phyloP scores from a whole-genome alignment of 768 basidiomycete species.

The Vararia minispora region DNA sequence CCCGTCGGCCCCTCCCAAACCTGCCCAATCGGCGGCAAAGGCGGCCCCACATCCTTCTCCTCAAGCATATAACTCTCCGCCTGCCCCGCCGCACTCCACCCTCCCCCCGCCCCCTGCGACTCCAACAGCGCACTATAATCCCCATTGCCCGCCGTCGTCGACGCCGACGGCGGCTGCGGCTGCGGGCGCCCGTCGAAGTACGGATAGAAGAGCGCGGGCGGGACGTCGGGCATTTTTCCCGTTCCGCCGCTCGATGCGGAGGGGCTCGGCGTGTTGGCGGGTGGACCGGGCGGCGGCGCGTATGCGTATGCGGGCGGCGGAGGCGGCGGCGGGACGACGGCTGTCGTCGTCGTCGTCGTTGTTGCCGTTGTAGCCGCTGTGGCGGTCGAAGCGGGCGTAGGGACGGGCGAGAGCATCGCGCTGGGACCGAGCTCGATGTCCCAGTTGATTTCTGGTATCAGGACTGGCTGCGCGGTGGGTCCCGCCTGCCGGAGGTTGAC shows the following conservation, averaged over 20 bases:
- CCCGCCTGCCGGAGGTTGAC: conserved; percentile 57
- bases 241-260: conserved; percentile 10
- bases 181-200: conserved; percentile 52
- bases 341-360: conserved; percentile 8
- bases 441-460: conserved; percentile 35
- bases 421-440: conserved; percentile 26
- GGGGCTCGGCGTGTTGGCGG: not conserved
- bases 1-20: too few relatives aligned
- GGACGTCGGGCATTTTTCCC: conserved; percentile 55
- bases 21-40: too few relatives aligned
- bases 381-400: conserved; percentile 1
- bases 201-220: conserved; percentile 63
- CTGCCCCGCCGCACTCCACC: conserved; percentile 43
- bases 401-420: conserved; percentile 7
- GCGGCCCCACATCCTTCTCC: conserved; percentile 35
- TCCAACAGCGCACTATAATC: conserved; percentile 50
- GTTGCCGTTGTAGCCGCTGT: not conserved
- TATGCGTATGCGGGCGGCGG: conserved; percentile 6
- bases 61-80: conserved; percentile 64
- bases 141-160: conserved; percentile 11
- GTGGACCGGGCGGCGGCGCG: not conserved
- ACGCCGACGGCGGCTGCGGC: conserved; percentile 12
- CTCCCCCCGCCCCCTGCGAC: conserved; percentile 42
- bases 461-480: conserved; percentile 23
- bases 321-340: conserved; percentile 1